Evolutionary conservation across 2,329 filamentous ascomycete genomes (phyloP).

Genomic region (Ophiostoma sp.): DNA sequence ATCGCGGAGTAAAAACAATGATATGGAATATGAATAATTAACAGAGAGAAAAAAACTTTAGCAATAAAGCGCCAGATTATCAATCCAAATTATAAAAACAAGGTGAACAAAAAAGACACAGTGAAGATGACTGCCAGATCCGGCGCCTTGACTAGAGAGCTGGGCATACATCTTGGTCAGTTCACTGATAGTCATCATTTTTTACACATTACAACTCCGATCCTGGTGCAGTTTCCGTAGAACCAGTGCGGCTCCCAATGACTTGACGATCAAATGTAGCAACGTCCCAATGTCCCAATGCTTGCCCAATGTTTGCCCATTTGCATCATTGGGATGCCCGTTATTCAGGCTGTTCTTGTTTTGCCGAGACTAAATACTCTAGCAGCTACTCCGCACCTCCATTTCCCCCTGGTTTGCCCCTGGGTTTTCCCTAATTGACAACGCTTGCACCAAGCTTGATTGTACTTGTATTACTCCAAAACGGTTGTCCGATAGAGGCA

Average conservation of each 20-base stretch:
- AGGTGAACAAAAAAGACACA: not conserved
- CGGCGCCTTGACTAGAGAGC: not conserved
- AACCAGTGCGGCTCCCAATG: not conserved
- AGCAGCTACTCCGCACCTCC: not conserved
- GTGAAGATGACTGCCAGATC: slow-evolving; percentile 1
- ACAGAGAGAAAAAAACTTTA: not conserved
- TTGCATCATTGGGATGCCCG: not conserved
- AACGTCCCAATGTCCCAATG: not conserved
- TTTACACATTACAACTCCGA: not conserved
- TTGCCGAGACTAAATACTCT: not conserved
- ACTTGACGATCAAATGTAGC: not conserved
- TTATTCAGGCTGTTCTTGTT: too few species aligned
- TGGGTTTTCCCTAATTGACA: not conserved
- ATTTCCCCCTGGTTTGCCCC: not conserved
- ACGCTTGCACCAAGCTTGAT: not conserved
- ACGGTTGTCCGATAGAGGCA: not conserved
- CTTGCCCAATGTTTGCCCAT: not conserved
- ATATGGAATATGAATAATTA: not conserved
- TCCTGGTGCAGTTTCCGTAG: not conserved
- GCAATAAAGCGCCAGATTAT: not conserved
- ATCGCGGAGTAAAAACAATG: not conserved
- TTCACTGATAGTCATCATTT: not conserved
- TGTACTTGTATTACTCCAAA: not conserved
- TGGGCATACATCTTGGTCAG: not conserved
- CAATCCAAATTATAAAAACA: not conserved